Evolutionary conservation across 495 filamentous ascomycete genomes (phyloP).

Genomic region (Tuber magnatum): DNA sequence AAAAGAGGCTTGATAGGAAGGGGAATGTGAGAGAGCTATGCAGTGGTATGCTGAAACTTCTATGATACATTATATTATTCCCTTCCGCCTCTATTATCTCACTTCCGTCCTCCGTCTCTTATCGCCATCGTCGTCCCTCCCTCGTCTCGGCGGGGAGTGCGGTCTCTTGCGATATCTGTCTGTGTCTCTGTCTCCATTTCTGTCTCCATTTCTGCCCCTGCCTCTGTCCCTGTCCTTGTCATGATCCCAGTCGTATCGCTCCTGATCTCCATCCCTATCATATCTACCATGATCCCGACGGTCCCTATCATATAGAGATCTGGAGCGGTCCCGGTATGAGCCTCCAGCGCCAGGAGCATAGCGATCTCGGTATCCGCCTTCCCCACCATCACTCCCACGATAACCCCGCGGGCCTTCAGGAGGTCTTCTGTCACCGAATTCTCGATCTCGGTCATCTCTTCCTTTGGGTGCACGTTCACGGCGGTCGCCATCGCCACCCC

Average conservation of each 20-base stretch:
- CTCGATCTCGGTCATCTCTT: conserved; percentile 13
- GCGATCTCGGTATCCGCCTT: conserved; percentile 7
- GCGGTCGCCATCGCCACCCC: conserved; percentile 9
- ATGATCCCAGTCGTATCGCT: conserved; percentile 38
- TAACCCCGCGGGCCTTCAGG: conserved; percentile 27
- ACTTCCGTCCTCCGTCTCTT: conserved; percentile 31
- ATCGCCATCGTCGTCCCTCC: conserved; percentile 28
- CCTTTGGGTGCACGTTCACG: conserved; percentile 21
- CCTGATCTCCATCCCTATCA: conserved; percentile 31
- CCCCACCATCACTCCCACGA: conserved; percentile 16
- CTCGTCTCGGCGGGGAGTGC: conserved; percentile 22
- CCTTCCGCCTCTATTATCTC: not conserved
- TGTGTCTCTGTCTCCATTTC: conserved; percentile 33
- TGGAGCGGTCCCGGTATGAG: conserved; percentile 4
- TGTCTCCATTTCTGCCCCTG: conserved; percentile 30
- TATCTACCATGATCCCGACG: conserved; percentile 27
- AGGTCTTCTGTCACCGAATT: conserved; percentile 27
- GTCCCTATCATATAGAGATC: conserved; percentile 31
- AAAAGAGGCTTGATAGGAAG: not conserved
- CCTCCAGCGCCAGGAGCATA: conserved; percentile 4
- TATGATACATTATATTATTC: conserved; percentile 8
- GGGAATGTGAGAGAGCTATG: not conserved
- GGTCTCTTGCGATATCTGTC: conserved; percentile 25
- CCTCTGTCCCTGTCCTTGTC: conserved; percentile 39
- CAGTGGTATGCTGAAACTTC: not conserved